Evolutionary conservation across 495 filamentous ascomycete genomes (phyloP), one percentile per base, ranked within the genome.

Genomic region (Xylaria castorea): DNA sequence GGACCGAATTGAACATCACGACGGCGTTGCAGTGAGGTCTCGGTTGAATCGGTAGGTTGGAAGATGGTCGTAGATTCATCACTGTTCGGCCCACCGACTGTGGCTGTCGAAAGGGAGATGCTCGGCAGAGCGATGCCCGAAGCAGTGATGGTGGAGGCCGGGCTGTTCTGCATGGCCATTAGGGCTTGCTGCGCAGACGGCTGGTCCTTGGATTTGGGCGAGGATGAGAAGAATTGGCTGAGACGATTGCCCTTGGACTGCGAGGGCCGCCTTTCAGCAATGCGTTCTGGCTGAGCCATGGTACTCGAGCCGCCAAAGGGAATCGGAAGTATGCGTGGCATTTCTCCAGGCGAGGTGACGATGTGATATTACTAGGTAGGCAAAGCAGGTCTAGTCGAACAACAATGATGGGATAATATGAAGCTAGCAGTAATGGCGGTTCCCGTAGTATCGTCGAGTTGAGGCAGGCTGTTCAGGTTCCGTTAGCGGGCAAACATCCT

Each of bases 1-100:
- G 94, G 94, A 48, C 93, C 96, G 80, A 98, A 99, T 81, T 98
- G 93, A 42, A 97, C 93, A 81, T 98, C 92, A 77, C 91, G 86
- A 75, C 91, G 92, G 36, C 92, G 90, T 82, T 91, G 85, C 68
- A 88, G 87, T 55, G 89, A 89, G 48, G 91, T 89, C 82, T 98
- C 95, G 79, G 91, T 93, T 14, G 92, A 91, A n/a, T 93, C 93
- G 44, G 94, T 94, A 25, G 96, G 97, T 78, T 96, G 88, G 81
- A 98, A 98, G 36, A 99, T 87, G 4, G 94, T 97, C 25, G 91
- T 94, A 2, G 92, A 81, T 75, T 84, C 92, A 78, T 96, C 92
- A 76, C 87, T 90, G 71, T 88, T 88, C 44, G 73, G 78, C 75
- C 93, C 94, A 70, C 94, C 94, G 46, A 90, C 92, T 16, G 90